Evolutionary conservation across 2,329 filamentous ascomycete species (phyloP).

Genomic region (Chalaropsis thielavioides): DNA sequence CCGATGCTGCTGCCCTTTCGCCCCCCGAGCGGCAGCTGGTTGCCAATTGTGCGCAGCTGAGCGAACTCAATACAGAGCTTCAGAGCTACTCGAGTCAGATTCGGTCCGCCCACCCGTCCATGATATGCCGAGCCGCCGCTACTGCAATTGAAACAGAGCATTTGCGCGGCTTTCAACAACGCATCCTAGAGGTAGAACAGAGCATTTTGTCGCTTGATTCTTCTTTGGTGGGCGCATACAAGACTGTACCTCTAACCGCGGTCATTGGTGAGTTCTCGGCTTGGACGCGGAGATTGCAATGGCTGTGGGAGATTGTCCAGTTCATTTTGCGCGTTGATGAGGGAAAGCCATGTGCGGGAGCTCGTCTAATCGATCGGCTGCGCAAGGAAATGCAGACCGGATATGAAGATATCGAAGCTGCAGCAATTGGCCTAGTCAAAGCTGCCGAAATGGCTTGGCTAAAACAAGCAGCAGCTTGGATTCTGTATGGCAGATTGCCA

Average conservation of each 20-base stretch:
- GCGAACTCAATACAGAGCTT: slow-evolving; percentile 60
- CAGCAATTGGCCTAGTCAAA: slow-evolving; percentile 56
- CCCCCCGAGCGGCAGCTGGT: slow-evolving; percentile 75
- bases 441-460: slow-evolving; percentile 84
- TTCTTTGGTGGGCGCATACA: slow-evolving; percentile 72
- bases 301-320: slow-evolving; percentile 57
- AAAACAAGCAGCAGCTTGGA: slow-evolving; percentile 78
- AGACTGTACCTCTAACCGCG: slow-evolving; percentile 80
- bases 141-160: slow-evolving; percentile 62
- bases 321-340: slow-evolving; percentile 16
- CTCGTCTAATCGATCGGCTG: slow-evolving; percentile 62
- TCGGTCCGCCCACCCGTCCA: slow-evolving; percentile 22
- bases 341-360: slow-evolving; percentile 41
- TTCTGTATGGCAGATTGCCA: slow-evolving; percentile 75
- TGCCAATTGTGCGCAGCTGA: slow-evolving; percentile 59
- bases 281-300: slow-evolving; percentile 74
- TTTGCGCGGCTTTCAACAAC: slow-evolving; percentile 65
- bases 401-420: slow-evolving; percentile 70
- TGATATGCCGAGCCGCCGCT: slow-evolving; percentile 76
- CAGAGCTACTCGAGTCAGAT: slow-evolving; percentile 49
- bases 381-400: slow-evolving; percentile 70
- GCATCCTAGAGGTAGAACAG: slow-evolving; percentile 72
- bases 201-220: slow-evolving; percentile 64
- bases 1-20: slow-evolving; percentile 41
- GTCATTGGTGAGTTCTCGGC: slow-evolving; percentile 73